Evolutionary conservation across 2,329 filamentous ascomycete genomes (phyloP).

Genomic region (Colletotrichum scovillei): DNA sequence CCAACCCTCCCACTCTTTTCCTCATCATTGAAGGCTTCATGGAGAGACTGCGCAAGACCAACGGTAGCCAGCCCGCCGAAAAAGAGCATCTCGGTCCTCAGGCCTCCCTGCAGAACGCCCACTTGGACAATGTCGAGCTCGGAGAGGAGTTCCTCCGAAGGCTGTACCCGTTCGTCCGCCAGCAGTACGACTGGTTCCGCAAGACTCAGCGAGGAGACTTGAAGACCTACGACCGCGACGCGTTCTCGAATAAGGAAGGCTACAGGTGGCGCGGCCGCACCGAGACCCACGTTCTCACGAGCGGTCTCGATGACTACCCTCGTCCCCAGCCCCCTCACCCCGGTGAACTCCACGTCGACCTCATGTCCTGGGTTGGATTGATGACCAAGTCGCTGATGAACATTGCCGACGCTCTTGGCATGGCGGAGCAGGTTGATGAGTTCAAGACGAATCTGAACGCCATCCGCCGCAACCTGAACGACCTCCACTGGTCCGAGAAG

Average conservation of each 20-base stretch:
- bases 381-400: constrained; percentile 89
- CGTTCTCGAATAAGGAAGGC: constrained; percentile 88
- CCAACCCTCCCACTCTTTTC: constrained; percentile 95
- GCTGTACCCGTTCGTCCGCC: constrained; percentile 87
- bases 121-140: constrained; percentile 74
- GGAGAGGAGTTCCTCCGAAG: constrained; percentile 78
- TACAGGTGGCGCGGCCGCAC: constrained; percentile 96
- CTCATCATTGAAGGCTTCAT: constrained; percentile 88
- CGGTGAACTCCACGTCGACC: constrained; percentile 93
- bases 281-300: constrained; percentile 87
- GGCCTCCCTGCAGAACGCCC: constrained; percentile 68
- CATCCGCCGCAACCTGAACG: constrained; percentile 87
- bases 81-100: constrained; percentile 56
- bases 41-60: constrained; percentile 74
- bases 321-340: constrained; percentile 93
- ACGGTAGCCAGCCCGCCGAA: constrained; percentile 56
- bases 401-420: constrained; percentile 80
- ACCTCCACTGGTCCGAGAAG: constrained; percentile 90
- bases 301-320: constrained; percentile 95
- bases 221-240: constrained; percentile 89
- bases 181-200: constrained; percentile 95
- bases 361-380: constrained; percentile 97
- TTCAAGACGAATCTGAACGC: constrained; percentile 79
- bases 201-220: constrained; percentile 91
- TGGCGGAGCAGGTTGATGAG: constrained; percentile 79